These are phyloP conservation scores for Phoma sp. DNA, from an alignment of 2,329 filamentous ascomycete genomes.

Conservation along the genomic window DNA sequence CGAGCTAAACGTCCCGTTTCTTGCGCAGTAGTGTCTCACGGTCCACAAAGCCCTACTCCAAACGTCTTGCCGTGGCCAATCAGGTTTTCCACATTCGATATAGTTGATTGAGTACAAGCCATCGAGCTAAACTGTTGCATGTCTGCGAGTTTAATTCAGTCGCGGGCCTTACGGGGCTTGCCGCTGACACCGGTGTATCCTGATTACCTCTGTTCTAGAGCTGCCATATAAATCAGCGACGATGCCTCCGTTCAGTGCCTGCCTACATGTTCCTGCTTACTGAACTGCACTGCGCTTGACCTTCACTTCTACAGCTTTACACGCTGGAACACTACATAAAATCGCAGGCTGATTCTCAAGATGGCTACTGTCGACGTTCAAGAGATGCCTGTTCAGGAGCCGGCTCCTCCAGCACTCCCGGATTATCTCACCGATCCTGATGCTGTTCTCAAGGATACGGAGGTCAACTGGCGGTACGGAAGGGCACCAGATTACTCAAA, in stretches of 20 bases:
- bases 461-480: constrained; percentile 66
- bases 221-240: constrained; percentile 2
- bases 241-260: neutral
- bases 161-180: constrained; percentile 7
- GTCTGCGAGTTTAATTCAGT: constrained; percentile 7
- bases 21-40: constrained; percentile 11
- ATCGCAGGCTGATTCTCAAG: constrained; percentile 1
- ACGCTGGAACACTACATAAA: neutral
- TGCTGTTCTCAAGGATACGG: constrained; percentile 61
- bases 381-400: constrained; percentile 26
- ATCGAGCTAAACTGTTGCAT: constrained; percentile 7
- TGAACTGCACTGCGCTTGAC: neutral
- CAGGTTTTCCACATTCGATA: neutral
- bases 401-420: constrained; percentile 53
- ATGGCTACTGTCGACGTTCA: constrained; percentile 42
- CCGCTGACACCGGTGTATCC: constrained; percentile 1
- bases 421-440: constrained; percentile 66
- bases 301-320: neutral
- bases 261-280: too few relatives aligned
- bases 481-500: constrained; percentile 68
- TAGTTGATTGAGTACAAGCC: constrained; percentile 5
- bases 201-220: constrained; percentile 6
- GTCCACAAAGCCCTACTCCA: constrained; percentile 5
- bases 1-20: constrained; percentile 14
- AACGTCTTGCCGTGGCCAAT: constrained; percentile 6